A percentile compares a stretch with the other conserved stretches of the same genome.
These are phyloP conservation scores for Cyamopsis tetragonoloba DNA, from an alignment of 306 rosid genomes.

Conservation along the genomic window DNA sequence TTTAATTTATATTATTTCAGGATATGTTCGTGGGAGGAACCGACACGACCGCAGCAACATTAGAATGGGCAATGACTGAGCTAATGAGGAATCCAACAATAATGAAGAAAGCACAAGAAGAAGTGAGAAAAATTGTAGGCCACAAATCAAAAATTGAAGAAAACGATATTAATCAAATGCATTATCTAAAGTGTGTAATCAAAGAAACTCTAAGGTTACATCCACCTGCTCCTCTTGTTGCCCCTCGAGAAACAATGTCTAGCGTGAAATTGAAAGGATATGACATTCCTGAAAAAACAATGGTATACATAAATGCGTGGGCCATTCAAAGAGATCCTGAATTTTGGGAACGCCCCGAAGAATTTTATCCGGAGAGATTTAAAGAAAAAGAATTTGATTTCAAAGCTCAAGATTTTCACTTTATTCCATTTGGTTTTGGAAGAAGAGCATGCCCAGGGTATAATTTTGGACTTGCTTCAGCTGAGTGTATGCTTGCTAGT, in stretches of 20 bases:
- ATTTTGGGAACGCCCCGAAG: slow-evolving; percentile 27
- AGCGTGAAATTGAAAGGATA: slow-evolving; percentile 34
- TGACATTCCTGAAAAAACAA: slow-evolving; percentile 33
- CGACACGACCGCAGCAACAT: slow-evolving; percentile 28
- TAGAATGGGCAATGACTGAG: slow-evolving; percentile 56
- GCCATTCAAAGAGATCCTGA: slow-evolving; percentile 41
- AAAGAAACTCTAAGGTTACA: slow-evolving; percentile 55
- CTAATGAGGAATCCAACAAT: slow-evolving; percentile 33
- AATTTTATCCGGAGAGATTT: slow-evolving; percentile 34
- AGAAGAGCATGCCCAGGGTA: slow-evolving; percentile 34
- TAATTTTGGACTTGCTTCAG: not conserved
- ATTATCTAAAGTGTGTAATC: slow-evolving; percentile 38
- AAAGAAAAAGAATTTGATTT: not conserved
- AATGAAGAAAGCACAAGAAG: slow-evolving; percentile 58
- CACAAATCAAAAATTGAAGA: slow-evolving; percentile 32
- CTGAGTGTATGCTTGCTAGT: slow-evolving; percentile 33
- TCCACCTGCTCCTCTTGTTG: slow-evolving; percentile 36
- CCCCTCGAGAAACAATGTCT: slow-evolving; percentile 30
- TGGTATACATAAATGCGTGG: slow-evolving; percentile 38
- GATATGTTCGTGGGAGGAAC: slow-evolving; percentile 53
- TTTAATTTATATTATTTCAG: slow-evolving; percentile 26
- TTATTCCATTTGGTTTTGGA: slow-evolving; percentile 32
- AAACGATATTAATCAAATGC: slow-evolving; percentile 40
- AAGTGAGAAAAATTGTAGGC: slow-evolving; percentile 47
- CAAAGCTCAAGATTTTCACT: not conserved